Base-by-base conservation (phyloP, 1,284 basidiomycete species). In the Trametes versicolor region DNA sequence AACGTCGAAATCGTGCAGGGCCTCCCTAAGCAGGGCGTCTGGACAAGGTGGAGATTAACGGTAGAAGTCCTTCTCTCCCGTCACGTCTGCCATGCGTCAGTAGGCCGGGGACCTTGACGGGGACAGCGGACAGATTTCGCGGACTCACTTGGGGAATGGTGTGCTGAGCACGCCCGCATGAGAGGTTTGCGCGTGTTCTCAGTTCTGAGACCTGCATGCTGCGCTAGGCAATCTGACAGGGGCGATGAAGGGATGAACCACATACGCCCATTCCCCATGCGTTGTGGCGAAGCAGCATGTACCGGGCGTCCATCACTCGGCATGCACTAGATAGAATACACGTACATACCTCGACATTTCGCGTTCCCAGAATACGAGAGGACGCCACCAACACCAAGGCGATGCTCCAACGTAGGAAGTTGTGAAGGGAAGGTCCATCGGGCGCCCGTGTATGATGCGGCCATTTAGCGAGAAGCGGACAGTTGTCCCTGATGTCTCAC, bases 61-160 rank as follows among this genome's bases (percentile, higher is more conserved):
- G 57, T 63, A 51, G 61, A 62, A 62, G 61, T 23, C 47, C 54
- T 56, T 56, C 60, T 50, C n/a, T n/a, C 53, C 48, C 61, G 37
- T 51, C 55, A 45, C 55, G 51, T 37, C 48, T 47, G 27, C 21
- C 54, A 62, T 62, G 61, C 41, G 61, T 57, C 61, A 57, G 43
- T 39, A 25, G 29, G 37, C 27, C 51, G 51, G 47, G 29, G 55
- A 36, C 23, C 29, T 32, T 32, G 36, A 29, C 36, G 43, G 45
- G 23, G 45, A 53, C 45, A 36, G 47, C 41, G 19, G 56, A 41
- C 17, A 49, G 25, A 25, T 27, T 29, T 36, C 34, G 21, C 29
- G 19, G 23, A 45, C 49, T 36, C 41, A 50, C 54, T 52, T 29
- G 41, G 37, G n/a, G 23, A 39, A 15, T 12, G 12, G 34, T 36